A percentile compares a stretch with the other conserved stretches of the same genome.
These are phyloP conservation scores for Hortaea werneckii DNA, from an alignment of 2,329 filamentous ascomycete genomes.

Conservation along the genomic window DNA sequence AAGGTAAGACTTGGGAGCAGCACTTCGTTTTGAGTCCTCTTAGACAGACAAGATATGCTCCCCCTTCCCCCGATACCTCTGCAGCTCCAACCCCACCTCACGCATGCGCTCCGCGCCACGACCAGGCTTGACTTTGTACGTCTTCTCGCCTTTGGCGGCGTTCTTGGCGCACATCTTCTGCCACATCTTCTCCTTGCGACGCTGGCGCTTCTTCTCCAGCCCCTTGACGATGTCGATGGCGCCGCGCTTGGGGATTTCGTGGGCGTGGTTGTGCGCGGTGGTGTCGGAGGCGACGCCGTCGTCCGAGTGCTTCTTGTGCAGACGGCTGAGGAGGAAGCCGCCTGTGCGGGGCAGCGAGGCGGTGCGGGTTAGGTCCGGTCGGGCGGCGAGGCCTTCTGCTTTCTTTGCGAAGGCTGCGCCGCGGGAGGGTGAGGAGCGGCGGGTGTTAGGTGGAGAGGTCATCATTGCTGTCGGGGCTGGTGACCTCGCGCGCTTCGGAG, in stretches of 20 bases:
- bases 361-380: constrained; percentile 63
- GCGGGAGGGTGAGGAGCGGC: constrained; percentile 32
- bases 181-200: constrained; percentile 84
- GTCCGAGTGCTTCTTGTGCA: constrained; percentile 19
- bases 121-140: constrained; percentile 64
- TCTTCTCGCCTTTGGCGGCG: constrained; percentile 50
- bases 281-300: constrained; percentile 29
- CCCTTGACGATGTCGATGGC: constrained; percentile 97
- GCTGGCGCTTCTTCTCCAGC: constrained; percentile 84
- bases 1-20: too few species aligned
- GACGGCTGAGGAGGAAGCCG: constrained; percentile 43
- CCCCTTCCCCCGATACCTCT: constrained; percentile 61
- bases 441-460: constrained; percentile 59
- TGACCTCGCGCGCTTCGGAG: constrained; percentile 52
- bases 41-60: constrained; percentile 39
- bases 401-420: constrained; percentile 41
- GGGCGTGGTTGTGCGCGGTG: constrained; percentile 7
- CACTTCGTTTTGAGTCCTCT: constrained; percentile 5
- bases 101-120: constrained; percentile 89
- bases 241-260: constrained; percentile 64
- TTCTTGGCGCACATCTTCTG: constrained; percentile 81
- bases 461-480: constrained; percentile 28
- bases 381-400: constrained; percentile 40
- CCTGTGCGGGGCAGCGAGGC: constrained; percentile 78
- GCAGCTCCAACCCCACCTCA: constrained; percentile 80